Conservation (phyloP, 441 rosid species). For the Pelargonium myrrhifolium region DNA sequence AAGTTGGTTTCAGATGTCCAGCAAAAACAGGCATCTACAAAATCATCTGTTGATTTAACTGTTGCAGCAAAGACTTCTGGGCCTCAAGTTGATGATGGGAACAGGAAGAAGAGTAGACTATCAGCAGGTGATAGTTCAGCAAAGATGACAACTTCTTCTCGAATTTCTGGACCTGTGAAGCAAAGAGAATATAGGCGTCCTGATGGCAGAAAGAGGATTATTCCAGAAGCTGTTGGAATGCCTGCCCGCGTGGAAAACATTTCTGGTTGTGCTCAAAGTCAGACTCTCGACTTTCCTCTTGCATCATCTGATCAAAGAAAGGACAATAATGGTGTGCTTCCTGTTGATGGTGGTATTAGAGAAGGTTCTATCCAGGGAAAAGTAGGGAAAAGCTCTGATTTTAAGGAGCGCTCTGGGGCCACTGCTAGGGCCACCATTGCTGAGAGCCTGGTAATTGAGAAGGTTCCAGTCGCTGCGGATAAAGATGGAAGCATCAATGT, state of each 20-base stretch:
- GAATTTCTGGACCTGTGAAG: conserved; percentile 50
- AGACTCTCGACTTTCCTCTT: conserved; percentile 35
- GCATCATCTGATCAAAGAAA: conserved; percentile 36
- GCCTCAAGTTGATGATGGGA: conserved; percentile 45
- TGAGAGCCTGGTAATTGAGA: conserved; percentile 80
- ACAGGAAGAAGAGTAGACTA: conserved; percentile 34
- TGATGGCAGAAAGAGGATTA: conserved; percentile 94
- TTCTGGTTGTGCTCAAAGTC: conserved; percentile 30
- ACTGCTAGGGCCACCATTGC: conserved; percentile 70
- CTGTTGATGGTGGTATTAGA: conserved; percentile 33
- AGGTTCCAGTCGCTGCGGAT: conserved; percentile 45
- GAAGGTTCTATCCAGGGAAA: conserved; percentile 42
- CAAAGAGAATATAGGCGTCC: conserved; percentile 87
- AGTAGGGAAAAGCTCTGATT: conserved; percentile 39
- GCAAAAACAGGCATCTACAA: conserved; percentile 41
- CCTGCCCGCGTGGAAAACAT: conserved; percentile 46
- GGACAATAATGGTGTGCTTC: conserved; percentile 38
- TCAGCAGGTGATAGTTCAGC: conserved; percentile 41
- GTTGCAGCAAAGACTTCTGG: too few relatives aligned
- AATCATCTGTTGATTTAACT: conserved; percentile 47
- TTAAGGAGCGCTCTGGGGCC: conserved; percentile 60
- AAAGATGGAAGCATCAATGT: conserved; percentile 48
- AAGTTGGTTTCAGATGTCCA: conserved; percentile 48
- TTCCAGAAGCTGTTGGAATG: conserved; percentile 90
- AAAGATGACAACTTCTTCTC: conserved; percentile 29